These are phyloP conservation scores for Blumeria graminis DNA, from an alignment of 2,329 filamentous ascomycete species.

Conservation along the genomic window DNA sequence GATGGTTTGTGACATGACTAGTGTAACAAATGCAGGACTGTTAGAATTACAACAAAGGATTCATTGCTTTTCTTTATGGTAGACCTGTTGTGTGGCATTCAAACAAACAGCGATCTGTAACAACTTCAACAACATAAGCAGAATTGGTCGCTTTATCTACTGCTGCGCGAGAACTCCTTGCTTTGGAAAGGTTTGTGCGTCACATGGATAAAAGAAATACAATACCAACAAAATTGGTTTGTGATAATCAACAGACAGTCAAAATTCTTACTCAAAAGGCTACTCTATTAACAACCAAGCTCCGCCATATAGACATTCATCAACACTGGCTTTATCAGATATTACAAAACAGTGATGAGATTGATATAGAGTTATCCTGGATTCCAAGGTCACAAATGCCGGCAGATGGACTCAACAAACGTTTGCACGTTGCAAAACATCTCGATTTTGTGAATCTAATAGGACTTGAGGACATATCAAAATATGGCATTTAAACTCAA, in stretches of 20 bases:
- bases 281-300: background rate
- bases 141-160: background rate
- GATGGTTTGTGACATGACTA: too few relatives aligned
- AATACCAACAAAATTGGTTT: background rate
- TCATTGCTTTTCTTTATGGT: background rate
- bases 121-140: background rate
- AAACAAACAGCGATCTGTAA: background rate
- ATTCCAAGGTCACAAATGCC: background rate
- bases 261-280: background rate
- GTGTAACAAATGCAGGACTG: too few relatives aligned
- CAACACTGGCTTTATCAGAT: background rate
- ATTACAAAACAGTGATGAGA: background rate
- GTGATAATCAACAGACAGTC: background rate
- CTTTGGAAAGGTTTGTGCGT: background rate
- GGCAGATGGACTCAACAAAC: background rate
- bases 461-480: background rate
- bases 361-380: background rate
- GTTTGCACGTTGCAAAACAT: background rate
- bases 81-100: conserved; percentile 1
- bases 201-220: background rate
- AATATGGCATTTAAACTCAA: too few relatives aligned
- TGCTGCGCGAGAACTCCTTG: background rate
- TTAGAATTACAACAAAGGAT: too few relatives aligned
- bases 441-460: background rate
- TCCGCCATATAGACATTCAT: background rate